phyloP scores from a whole-genome alignment of 2,329 filamentous ascomycete species.

The Geosmithia morbida region DNA sequence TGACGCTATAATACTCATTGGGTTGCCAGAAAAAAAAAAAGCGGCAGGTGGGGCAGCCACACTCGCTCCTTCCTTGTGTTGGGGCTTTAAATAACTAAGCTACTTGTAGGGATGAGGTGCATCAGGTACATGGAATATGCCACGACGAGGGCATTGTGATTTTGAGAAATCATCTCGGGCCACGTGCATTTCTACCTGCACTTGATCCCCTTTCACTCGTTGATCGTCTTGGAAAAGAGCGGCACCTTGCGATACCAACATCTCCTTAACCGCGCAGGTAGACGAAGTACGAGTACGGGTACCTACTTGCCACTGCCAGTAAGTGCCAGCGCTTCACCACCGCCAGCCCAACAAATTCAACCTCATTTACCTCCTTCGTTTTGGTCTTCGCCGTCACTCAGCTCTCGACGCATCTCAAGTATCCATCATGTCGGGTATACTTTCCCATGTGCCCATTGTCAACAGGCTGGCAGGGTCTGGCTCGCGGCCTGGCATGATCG shows the following conservation, averaged over 20 bases:
- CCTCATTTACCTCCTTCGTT: not conserved
- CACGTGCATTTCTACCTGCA: not conserved
- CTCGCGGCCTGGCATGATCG: slow-evolving; percentile 22
- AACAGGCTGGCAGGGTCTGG: slow-evolving; percentile 11
- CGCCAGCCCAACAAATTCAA: not conserved
- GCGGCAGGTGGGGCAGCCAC: not conserved
- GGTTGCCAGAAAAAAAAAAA: not conserved
- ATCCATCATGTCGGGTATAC: slow-evolving; percentile 15
- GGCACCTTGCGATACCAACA: not conserved
- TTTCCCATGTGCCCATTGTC: slow-evolving; percentile 17
- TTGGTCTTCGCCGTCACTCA: not conserved
- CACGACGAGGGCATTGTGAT: not conserved
- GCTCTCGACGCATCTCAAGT: not conserved
- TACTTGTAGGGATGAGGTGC: too few species aligned
- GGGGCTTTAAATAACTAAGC: too few species aligned
- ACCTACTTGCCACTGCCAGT: not conserved
- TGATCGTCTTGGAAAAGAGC: not conserved
- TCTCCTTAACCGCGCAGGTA: not conserved
- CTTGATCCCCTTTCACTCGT: not conserved
- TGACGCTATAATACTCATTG: too few species aligned
- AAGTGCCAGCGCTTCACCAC: too few species aligned
- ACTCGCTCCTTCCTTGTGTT: not conserved
- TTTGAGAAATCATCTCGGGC: not conserved
- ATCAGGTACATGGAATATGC: not conserved
- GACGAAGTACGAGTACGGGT: not conserved